These are phyloP conservation scores for Angophora floribunda DNA, from an alignment of 345 rosid genomes.

Conservation along the genomic window DNA sequence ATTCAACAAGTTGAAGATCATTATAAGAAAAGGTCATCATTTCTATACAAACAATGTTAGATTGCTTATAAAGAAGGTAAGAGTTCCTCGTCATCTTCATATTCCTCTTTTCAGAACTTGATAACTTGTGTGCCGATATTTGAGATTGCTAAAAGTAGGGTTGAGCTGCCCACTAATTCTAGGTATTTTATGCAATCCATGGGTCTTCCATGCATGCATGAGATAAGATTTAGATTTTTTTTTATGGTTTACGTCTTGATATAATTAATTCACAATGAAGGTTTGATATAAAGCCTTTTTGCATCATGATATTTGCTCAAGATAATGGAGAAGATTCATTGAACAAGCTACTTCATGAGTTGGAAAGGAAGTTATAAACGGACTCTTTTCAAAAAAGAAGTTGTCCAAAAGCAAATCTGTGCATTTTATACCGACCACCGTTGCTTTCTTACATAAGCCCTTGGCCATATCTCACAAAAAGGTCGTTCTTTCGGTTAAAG, in stretches of 20 bases:
- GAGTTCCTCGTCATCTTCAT: not conserved
- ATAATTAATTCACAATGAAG: not conserved
- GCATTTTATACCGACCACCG: not conserved
- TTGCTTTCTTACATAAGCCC: not conserved
- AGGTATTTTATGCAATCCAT: not conserved
- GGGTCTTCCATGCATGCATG: not conserved
- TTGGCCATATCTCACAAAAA: not conserved
- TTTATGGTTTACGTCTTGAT: not conserved
- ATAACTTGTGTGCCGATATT: not conserved
- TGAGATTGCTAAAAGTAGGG: not conserved
- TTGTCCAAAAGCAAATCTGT: not conserved
- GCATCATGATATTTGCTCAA: not conserved
- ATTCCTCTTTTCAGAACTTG: not conserved
- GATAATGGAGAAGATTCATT: not conserved
- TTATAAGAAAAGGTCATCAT: not conserved
- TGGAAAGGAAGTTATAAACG: not conserved
- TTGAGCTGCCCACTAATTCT: not conserved
- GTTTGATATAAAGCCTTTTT: not conserved
- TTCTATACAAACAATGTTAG: not conserved
- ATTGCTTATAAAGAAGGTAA: not conserved
- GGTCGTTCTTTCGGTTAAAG: not conserved
- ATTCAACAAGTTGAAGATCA: not conserved
- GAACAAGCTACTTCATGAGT: not conserved
- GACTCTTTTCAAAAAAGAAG: not conserved
- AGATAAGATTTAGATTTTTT: not conserved